Evolutionary conservation across 768 basidiomycete species (phyloP), one percentile per base, ranked within the genome.

Genomic region (Calvatia gigantea): DNA sequence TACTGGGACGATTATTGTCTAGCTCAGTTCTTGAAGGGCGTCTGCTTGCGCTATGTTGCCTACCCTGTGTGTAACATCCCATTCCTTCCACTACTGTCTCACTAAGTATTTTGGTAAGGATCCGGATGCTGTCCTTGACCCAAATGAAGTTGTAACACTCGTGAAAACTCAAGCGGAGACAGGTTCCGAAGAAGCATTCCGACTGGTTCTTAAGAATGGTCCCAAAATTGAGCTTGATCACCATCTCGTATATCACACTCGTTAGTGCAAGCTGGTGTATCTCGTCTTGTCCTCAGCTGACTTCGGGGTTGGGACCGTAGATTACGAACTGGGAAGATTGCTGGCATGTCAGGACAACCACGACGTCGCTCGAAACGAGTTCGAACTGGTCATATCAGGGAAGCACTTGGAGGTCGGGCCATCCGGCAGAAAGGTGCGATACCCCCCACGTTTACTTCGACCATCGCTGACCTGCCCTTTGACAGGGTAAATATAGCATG

Each of bases 1-100:
- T 93, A 87, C 63, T 96, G 89, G 89, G 91, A 94, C 62, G 96
- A 98, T 70, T 76, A 82, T 44, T 90, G 87, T 61, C 76, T 98
- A 19, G 85, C 85, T 6, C 81, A 86, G 57, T 91, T 98, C 67
- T 69, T 99, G 58, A 78, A 88, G 63, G 97, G 91, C 0, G 84
- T 93, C 15, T 91, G 91, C 62, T 75, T 89, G 68, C 79, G 91
- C 51, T 93, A 89, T 62, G 73, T 96, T 39, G 90, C 93, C 4
- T 92, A 89, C 72, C 92, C 94, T 17, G 94, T 94, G 61, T 49
- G 82, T 80, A 38, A 44, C 17, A 51, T 32, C 56, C 39, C 39
- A 12, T n/a, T n/a, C n/a, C 35, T 6, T 50, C 33, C 41, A 17
- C 17, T n/a, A 23, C 4, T 32, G 45, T 2, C n/a, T 6, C 27